These are phyloP conservation scores for Dalbergia oliveri DNA, from an alignment of 306 rosid species.

Conservation along the genomic window DNA sequence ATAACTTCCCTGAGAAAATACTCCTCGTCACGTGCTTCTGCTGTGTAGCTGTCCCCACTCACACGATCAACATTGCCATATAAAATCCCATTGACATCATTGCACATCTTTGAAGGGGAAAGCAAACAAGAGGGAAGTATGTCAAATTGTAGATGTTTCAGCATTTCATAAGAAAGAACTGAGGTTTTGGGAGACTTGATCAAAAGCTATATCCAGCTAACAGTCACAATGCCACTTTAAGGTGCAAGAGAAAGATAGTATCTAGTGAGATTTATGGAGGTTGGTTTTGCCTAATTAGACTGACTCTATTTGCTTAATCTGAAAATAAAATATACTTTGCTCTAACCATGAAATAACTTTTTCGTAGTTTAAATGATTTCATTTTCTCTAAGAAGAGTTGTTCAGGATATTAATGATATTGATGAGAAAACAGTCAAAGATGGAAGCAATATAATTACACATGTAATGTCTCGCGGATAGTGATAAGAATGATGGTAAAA, in stretches of 20 bases:
- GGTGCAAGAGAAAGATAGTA: no score
- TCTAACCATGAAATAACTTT: slow-evolving; percentile 13
- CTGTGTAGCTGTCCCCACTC: slow-evolving; percentile 62
- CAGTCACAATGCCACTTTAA: no score
- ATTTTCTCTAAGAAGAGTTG: background rate
- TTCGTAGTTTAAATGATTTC: slow-evolving; percentile 18
- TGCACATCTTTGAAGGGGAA: slow-evolving; percentile 73
- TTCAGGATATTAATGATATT: slow-evolving; percentile 5
- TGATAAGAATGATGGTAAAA: background rate
- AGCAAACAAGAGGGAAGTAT: slow-evolving; percentile 36
- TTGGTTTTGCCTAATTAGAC: no score
- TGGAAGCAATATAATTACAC: slow-evolving; percentile 2
- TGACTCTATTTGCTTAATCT: slow-evolving; percentile 3
- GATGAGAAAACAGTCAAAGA: background rate
- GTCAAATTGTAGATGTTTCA: background rate
- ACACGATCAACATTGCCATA: slow-evolving; percentile 58
- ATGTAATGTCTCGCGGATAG: background rate
- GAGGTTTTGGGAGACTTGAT: background rate
- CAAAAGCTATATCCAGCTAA: background rate
- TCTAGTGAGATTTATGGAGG: no score
- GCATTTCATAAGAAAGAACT: background rate
- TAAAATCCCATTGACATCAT: slow-evolving; percentile 66
- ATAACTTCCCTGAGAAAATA: slow-evolving; percentile 72
- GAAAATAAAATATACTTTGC: background rate
- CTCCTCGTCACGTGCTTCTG: slow-evolving; percentile 68